Conservation (phyloP, 257 asterid genomes). For the Solanum sparsipilum region DNA sequence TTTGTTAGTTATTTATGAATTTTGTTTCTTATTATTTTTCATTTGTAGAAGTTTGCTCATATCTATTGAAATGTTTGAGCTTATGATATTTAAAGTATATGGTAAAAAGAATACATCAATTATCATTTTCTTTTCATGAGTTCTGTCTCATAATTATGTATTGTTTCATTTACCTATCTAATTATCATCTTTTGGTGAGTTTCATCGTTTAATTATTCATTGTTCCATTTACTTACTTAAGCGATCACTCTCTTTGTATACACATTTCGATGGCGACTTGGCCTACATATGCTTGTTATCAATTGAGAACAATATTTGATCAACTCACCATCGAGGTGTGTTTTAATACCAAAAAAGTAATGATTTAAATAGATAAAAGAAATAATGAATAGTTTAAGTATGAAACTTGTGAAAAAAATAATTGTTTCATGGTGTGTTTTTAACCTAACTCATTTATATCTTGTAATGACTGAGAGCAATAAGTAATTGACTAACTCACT, state of each 20-base stretch:
- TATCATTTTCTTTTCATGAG: background rate
- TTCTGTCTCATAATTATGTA: no score
- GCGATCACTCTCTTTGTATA: background rate
- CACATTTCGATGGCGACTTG: background rate
- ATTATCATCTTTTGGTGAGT: background rate
- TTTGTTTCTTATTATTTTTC: background rate
- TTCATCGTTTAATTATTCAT: background rate
- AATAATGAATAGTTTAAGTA: background rate
- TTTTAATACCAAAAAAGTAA: background rate
- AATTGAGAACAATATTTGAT: background rate
- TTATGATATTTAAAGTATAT: background rate
- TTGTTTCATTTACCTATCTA: background rate
- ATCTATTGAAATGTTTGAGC: background rate
- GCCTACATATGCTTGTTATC: background rate
- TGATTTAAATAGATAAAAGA: rapidly evolving
- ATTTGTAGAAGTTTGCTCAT: background rate
- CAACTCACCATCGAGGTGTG: background rate
- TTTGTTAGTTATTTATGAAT: background rate
- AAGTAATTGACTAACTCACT: background rate
- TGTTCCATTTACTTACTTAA: background rate
- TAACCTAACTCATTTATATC: background rate
- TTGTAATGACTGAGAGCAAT: background rate
- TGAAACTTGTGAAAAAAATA: no score
- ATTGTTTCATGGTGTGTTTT: background rate
- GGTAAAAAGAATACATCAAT: background rate